Base-by-base conservation (phyloP, 2,329 filamentous ascomycete species). In the Kalmusia sp. region DNA sequence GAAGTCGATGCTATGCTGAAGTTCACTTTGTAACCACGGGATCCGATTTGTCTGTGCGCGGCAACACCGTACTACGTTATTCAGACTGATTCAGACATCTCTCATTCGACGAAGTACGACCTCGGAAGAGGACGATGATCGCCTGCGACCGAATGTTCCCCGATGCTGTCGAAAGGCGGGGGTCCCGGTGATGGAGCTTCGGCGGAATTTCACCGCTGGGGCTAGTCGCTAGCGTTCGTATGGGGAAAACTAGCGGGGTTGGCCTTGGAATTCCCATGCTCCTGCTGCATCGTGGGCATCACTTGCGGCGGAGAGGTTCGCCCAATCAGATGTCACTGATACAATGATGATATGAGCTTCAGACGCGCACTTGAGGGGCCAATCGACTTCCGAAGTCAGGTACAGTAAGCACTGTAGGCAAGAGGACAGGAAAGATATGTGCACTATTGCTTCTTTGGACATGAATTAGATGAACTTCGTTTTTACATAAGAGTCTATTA, bases 131-230 rank as follows among this genome's bases (percentile, higher is more conserved):
- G 14, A 14, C 15, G 15, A 21, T 7, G n/a, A 43, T 19, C 39
- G 17, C 21, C 17, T 17, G 25, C 25, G 25, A 30, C 39, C 39
- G 39, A 43, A 21, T 31, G 25, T 28, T 31, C 7, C 14, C 39
- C 39, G 35, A 19, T 22, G 30, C 43, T 4, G 14, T n/a, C 1
- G n/a, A 48, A 48, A 37, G 17, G 39, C 43, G 46, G 34, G 30
- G 51, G 25, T 19, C 3, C 14, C 3, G 21, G 47, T 33, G 37
- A 41, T 21, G 24, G 37, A 54, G 14, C 14, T 24, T 21, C 14
- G 33, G 58, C 62, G 62, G 62, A 64, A 64, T 50, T 37, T 27
- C 19, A 28, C 59, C 59, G 59, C 59, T 15, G 44, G 39, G 19
- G 44, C 33, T 24, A n/a, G 34, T 19, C 37, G 27, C 34, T 58